These are phyloP conservation scores for Physcomitrium patens DNA, from an alignment of 225 moss, liverwort and hornwort genomes.

Conservation along the genomic window DNA sequence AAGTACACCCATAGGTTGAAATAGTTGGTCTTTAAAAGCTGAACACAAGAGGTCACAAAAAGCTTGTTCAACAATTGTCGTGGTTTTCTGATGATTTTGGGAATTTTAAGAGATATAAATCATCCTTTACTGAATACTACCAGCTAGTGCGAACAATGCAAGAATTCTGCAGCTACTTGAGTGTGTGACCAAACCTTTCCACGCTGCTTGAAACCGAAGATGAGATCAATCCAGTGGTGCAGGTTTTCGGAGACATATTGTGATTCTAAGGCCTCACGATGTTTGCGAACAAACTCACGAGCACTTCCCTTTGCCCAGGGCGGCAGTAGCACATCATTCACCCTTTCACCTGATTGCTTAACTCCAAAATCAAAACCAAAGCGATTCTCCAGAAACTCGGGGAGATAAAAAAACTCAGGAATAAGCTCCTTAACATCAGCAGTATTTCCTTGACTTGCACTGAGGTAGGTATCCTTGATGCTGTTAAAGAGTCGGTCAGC, in stretches of 20 bases:
- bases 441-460: slow-evolving; percentile 86
- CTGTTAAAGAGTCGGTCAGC: slow-evolving; percentile 84
- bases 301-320: slow-evolving; percentile 91
- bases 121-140: neutral
- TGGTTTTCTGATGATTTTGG: neutral
- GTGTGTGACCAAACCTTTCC: slow-evolving; percentile 56
- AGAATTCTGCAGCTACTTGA: neutral
- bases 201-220: slow-evolving; percentile 80
- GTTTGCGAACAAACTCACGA: slow-evolving; percentile 78
- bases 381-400: slow-evolving; percentile 80
- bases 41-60: too few relatives aligned
- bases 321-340: slow-evolving; percentile 77
- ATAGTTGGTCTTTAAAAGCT: too few relatives aligned
- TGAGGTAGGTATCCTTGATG: slow-evolving; percentile 79
- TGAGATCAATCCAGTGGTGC: slow-evolving; percentile 89
- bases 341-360: slow-evolving; percentile 84
- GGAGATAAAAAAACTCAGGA: slow-evolving; percentile 84
- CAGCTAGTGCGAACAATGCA: neutral
- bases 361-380: slow-evolving; percentile 77
- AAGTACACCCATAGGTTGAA: too few relatives aligned
- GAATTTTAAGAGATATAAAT: neutral
- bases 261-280: slow-evolving; percentile 87
- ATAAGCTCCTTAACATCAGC: slow-evolving; percentile 92
- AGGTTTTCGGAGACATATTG: slow-evolving; percentile 88
- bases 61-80: too few relatives aligned